phyloP scores from a whole-genome alignment of 2,329 filamentous ascomycete genomes.

The Torrubiella hemipterigena region DNA sequence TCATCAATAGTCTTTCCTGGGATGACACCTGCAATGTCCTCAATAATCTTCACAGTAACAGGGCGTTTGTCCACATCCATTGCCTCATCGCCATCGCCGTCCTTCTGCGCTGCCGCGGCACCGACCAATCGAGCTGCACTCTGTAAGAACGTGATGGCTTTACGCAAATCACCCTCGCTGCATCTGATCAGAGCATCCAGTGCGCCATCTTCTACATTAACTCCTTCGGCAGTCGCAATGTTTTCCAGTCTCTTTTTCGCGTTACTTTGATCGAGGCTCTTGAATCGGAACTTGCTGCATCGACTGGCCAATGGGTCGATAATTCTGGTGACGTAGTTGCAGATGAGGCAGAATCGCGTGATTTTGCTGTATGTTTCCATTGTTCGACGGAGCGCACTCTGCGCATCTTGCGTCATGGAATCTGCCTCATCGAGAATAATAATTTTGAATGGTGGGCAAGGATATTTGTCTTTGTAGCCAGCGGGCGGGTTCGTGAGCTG shows the following conservation, averaged over 20 bases:
- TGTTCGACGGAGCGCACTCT: slow-evolving; percentile 80
- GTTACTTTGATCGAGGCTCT: slow-evolving; percentile 80
- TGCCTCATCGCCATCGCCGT: slow-evolving; percentile 42
- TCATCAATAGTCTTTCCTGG: slow-evolving; percentile 60
- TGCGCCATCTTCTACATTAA: slow-evolving; percentile 66
- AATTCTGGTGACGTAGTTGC: slow-evolving; percentile 97
- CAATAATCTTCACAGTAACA: slow-evolving; percentile 69
- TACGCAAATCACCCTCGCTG: slow-evolving; percentile 87
- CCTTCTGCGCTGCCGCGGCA: slow-evolving; percentile 38
- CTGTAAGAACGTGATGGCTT: slow-evolving; percentile 93
- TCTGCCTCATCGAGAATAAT: slow-evolving; percentile 97
- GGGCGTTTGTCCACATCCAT: slow-evolving; percentile 48
- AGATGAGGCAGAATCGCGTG: slow-evolving; percentile 93
- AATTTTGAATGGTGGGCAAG: slow-evolving; percentile 97
- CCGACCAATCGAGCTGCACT: slow-evolving; percentile 84
- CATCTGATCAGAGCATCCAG: slow-evolving; percentile 75
- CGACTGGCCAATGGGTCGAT: slow-evolving; percentile 90
- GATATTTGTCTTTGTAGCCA: slow-evolving; percentile 59
- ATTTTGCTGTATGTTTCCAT: slow-evolving; percentile 99
- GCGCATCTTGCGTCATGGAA: slow-evolving; percentile 97
- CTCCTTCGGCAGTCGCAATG: slow-evolving; percentile 70
- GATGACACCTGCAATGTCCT: slow-evolving; percentile 95
- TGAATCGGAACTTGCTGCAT: slow-evolving; percentile 97
- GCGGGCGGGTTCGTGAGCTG: slow-evolving; percentile 75
- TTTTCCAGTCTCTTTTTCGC: slow-evolving; percentile 67